Evolutionary conservation across 768 basidiomycete genomes (phyloP).

Genomic region (Trametes punicea): DNA sequence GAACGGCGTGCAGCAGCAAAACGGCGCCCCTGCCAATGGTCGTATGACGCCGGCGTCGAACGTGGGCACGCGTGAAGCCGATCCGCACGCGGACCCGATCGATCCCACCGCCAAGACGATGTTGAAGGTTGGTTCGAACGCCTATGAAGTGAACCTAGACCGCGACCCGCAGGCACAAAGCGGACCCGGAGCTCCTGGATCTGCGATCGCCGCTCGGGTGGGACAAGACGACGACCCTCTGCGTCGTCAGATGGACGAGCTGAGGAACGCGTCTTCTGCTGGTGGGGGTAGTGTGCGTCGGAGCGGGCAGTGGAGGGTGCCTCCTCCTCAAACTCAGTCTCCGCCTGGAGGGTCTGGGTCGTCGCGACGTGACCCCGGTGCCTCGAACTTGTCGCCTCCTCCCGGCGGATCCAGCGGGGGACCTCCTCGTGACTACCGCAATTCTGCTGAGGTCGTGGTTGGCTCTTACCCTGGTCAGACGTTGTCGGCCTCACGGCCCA

Average conservation of each 20-base stretch:
- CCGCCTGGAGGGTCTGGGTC: constrained; percentile 18
- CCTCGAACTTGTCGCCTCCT: constrained; percentile 37
- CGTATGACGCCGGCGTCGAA: constrained; percentile 11
- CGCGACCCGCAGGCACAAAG: constrained; percentile 26
- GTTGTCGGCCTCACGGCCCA: constrained; percentile 54
- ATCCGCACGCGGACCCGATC: constrained; percentile 55
- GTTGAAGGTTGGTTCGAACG: constrained; percentile 65
- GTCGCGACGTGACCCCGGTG: constrained; percentile 12
- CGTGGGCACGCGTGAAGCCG: constrained; percentile 25
- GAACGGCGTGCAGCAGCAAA: constrained; percentile 11
- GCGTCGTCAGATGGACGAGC: constrained; percentile 60
- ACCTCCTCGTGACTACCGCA: constrained; percentile 58
- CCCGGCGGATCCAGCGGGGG: constrained; percentile 26
- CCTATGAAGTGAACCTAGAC: constrained; percentile 43
- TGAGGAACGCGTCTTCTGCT: constrained; percentile 28
- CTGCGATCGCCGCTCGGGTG: constrained; percentile 26
- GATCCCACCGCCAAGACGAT: constrained; percentile 60
- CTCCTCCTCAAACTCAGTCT: constrained; percentile 15
- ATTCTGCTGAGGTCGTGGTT: constrained; percentile 75
- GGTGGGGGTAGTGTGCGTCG: constrained; percentile 47
- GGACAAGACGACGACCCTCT: constrained; percentile 54
- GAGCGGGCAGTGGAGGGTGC: constrained; percentile 28
- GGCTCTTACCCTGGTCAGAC: constrained; percentile 61
- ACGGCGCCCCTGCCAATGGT: constrained; percentile 7
- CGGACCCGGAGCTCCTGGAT: constrained; percentile 16